Evolutionary conservation across 805 yeast genomes (phyloP), one percentile per base, ranked within the genome.

Genomic region (Clavispora carvajalis): DNA sequence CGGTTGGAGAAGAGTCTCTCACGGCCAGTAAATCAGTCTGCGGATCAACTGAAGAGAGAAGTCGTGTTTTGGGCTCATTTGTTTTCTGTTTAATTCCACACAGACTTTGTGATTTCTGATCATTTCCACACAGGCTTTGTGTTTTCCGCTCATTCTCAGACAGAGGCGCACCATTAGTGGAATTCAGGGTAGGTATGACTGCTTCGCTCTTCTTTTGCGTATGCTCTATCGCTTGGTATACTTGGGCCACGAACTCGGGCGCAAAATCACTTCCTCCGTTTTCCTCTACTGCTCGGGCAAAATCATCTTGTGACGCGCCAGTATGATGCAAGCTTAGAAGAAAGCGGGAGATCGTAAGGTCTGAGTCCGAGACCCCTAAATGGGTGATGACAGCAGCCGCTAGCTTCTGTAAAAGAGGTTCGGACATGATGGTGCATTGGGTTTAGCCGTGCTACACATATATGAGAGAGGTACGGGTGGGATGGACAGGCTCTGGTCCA

Each of bases 231-330:
- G 29, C 18, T 6, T 23, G 12, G 21, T 7, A 56, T 7, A 59
- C 54, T 7, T 52, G 50, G 11, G 39, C 39, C 2, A 63, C 44
- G 40, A 69, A 67, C 30, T 52, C 56, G 9, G 31, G 40, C 1
- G 73, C 71, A 38, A 69, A 68, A 17, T 60, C 69, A 9, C 58
- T 65, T 5, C 73, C 74, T 1, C 74, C 73, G 47, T 67, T 67
- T n/a, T 54, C 56, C 16, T 45, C 39, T 13, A 68, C 47, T 7
- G 54, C 43, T 23, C 37, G 35, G 19, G 52, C 37, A 42, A 49
- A 52, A 3, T 36, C 13, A 22, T 28, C 34, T 44, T 31, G 38
- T 45, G 41, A 33, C 22, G 37, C 13, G 36, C 22, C 31, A 52
- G 48, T 51, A 53, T 47, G 16, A 44, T 57, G 60, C 23, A 65